Conservation (phyloP, 805 yeast genomes). For the Ogataea haglerorum region DNA sequence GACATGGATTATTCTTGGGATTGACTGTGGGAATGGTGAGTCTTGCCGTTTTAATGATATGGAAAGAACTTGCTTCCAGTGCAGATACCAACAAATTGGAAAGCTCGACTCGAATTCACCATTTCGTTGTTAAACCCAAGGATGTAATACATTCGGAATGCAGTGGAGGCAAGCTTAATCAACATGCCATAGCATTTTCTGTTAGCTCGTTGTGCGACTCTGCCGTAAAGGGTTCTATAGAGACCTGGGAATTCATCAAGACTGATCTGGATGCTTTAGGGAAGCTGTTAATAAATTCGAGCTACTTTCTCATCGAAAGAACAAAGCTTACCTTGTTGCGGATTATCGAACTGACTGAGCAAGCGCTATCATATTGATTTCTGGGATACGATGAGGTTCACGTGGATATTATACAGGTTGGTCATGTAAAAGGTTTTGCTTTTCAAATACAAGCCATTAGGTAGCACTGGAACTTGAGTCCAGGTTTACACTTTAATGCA, state of each 20-base stretch:
- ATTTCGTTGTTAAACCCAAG: slow-evolving; percentile 8
- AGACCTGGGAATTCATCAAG: slow-evolving; percentile 7
- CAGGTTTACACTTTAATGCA: background rate
- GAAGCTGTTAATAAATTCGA: slow-evolving; percentile 11
- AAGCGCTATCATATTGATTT: slow-evolving; percentile 1
- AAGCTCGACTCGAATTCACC: slow-evolving; percentile 4
- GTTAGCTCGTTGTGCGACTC: slow-evolving; percentile 7
- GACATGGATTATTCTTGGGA: slow-evolving; percentile 20
- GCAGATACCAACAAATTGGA: background rate
- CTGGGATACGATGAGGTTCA: slow-evolving; percentile 1
- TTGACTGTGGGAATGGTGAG: slow-evolving; percentile 30
- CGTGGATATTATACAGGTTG: slow-evolving; percentile 8
- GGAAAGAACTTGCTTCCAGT: slow-evolving; percentile 19
- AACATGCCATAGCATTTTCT: background rate
- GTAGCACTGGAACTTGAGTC: background rate
- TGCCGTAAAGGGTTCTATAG: slow-evolving; percentile 7
- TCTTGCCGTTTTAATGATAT: slow-evolving; percentile 27
- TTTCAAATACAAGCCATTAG: background rate
- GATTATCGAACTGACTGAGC: slow-evolving; percentile 13
- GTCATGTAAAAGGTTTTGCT: slow-evolving; percentile 2
- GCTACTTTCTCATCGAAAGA: slow-evolving; percentile 18
- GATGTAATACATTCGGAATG: slow-evolving; percentile 13
- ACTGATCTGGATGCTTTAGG: slow-evolving; percentile 14
- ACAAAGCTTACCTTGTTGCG: slow-evolving; percentile 21
- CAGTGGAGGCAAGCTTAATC: slow-evolving; percentile 2